Base-by-base conservation (phyloP, 2,329 filamentous ascomycete species). In the Colletotrichum plurivorum region DNA sequence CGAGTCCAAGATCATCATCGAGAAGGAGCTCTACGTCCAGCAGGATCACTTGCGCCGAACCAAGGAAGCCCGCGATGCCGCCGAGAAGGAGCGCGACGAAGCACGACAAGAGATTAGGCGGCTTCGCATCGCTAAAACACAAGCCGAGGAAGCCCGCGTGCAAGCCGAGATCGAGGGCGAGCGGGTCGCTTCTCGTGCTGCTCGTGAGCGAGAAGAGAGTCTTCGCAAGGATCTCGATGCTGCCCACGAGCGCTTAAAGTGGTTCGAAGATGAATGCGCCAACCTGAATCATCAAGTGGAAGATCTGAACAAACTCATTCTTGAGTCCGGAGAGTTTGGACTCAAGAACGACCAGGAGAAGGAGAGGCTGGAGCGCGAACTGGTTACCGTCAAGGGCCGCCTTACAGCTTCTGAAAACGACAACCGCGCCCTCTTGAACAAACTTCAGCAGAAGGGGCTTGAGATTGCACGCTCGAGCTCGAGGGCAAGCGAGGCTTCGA, bases 11-110 rank as follows among this genome's bases (percentile, higher is more conserved):
- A 97, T 98, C 75, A 97, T 91, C 54, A 97, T 99, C 71, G 95
- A 99, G 80, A 98, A 98, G 79, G 95, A 98, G 80, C 91, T 99
- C 78, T 98, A 98, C 78, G 92, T 93, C 5, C 95, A 98, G 77
- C 95, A 98, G 79, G 95, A 99, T 77, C 93, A 93, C 12, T 88
- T 98, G 53, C 90, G 96, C 45, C 90, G 95, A 63, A 93, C 94
- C 12, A 94, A 92, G 73, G 94, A 97, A 78, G 92, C 93, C 54
- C 90, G 94, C 39, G 87, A 90, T 5, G 89, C 90, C 5, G 94
- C 94, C 1, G 95, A 99, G 77, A 90, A 92, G 72, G 94, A 97
- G 76, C 93, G 95, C 3, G 96, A 97, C 76, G 94, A 97, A 63
- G 92, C 96, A 51, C 94, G 97, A 67, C 87, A 89, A 43, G 95